Base-by-base conservation (phyloP, 1,139 yeast genomes). In the Casaregolazyma suthepensis region DNA sequence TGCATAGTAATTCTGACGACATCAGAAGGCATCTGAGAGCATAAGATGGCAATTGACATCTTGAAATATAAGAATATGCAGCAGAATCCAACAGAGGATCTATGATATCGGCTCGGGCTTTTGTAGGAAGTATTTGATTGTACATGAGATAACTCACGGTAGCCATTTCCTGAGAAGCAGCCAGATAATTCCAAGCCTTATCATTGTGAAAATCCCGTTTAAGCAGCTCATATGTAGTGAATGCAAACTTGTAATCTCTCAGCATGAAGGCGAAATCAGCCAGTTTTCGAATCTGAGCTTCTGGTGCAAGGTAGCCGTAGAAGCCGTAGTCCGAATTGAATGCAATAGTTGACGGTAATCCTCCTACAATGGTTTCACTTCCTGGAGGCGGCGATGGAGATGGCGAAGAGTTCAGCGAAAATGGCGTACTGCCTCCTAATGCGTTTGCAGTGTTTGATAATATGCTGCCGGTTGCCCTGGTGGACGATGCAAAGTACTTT, bases 221-320 rank as follows among this genome's bases (percentile, higher is more conserved):
- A 43, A 90, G 76, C 55, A 88, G 68, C 57, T 93, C 98, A 66
- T 93, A 93, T 0, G 91, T 85, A 1, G 87, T 76, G 65, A 87
- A 85, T 7, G 98, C 94, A 58, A 83, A 84, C 66, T 85, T 85
- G 74, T 87, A 93, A 70, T 93, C 97, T 47, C 91, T 81, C 22
- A 91, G 72, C 81, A 93, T 87, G 62, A 93, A 80, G 6, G 93
- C 83, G 89, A 96, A 89, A 68, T 93, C 99, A 0, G 96, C 98
- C 45, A 93, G 72, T 64, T 87, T 86, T 51, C 98, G 74, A 37
- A 90, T 75, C 48, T 81, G 77, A 61, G 89, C 88, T 63, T 90
- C 97, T 0, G 86, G 80, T 0, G 91, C 76, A 1, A 81, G 71
- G 49, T 79, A 79, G 52, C 77, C 72, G 66, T 87, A 87, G 57